Base-by-base conservation (phyloP, 2,329 filamentous ascomycete species). In the Stemphylium beticola region DNA sequence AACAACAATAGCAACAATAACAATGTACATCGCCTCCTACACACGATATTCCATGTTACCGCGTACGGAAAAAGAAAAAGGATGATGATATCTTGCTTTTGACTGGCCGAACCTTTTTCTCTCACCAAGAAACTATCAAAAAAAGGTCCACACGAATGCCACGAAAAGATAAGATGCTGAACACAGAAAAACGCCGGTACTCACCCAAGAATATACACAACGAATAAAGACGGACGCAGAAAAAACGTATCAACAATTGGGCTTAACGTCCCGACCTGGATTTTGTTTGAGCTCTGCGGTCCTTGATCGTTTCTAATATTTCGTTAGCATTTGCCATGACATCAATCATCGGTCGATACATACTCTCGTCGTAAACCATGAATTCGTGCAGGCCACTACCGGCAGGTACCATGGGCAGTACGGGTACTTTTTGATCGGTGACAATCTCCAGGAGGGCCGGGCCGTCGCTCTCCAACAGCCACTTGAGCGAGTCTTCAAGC, bases 371-470 rank as follows among this genome's bases (percentile, higher is more conserved):
- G 77, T 91, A 96, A 15, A 93, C 85, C 73, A 98, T 82, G 79
- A 98, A 97, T 77, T 98, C 95, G 74, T 98, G 92, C 68, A 99
- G 82, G 55, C 84, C 93, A 58, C 85, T 88, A 33, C 95, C 95
- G 34, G 86, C 88, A 3, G 93, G 93, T 41, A 99, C 95, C 95
- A 98, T 98, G 33, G 95, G 95, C 70, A 98, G 80, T n/a, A 99
- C 93, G 41, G 93, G 93, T 22, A 95, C 89, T 85, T 95, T 88
- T 74, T 85, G 84, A 76, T 98, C 95, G 4, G 91, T 95, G 47
- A 96, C 83, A 49, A 99, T 89, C 79, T 98, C 93, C 56, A 99
- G 82, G 61, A 98, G 83, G 36, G 93, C 93, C 17, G 95, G 95
- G n/a, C 93, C 95, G 26, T 97, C 90, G 5, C 85, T 87, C 68